phyloP scores from a whole-genome alignment of 306 rosid genomes.

The Fragaria ananassa region DNA sequence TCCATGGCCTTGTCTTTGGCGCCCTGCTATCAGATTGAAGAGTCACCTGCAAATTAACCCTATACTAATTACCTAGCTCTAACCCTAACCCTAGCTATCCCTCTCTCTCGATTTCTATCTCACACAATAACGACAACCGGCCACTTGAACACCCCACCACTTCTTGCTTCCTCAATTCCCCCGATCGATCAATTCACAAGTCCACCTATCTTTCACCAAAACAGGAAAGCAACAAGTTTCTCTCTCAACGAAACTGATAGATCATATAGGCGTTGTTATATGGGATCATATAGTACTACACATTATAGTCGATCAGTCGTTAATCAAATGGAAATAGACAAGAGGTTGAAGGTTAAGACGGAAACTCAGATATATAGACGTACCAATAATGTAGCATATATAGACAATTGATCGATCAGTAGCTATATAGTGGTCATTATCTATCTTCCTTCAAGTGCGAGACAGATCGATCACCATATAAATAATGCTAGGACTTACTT shows the following conservation, averaged over 20 bases:
- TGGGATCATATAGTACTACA: background rate
- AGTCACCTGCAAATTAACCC: constrained; percentile 24
- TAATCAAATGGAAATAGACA: background rate
- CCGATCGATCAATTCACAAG: background rate
- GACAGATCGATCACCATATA: constrained; percentile 36
- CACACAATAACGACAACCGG: constrained; percentile 26
- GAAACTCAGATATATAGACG: background rate
- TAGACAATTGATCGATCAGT: background rate
- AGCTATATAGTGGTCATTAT: constrained; percentile 38
- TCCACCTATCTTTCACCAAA: background rate
- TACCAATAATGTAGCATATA: background rate
- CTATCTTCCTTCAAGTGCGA: constrained; percentile 33
- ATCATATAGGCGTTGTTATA: background rate
- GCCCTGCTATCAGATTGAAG: constrained; percentile 21
- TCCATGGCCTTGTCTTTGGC: constrained; percentile 22
- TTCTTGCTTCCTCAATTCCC: background rate
- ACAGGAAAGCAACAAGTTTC: background rate
- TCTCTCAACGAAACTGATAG: background rate
- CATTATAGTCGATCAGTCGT: background rate
- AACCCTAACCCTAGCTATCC: background rate
- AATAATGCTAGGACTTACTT: background rate
- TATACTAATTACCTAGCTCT: background rate
- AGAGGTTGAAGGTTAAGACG: background rate
- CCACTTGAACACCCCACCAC: constrained; percentile 20
- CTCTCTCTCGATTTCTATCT: background rate